Evolutionary conservation across 495 filamentous ascomycete genomes (phyloP).

Genomic region (Sabuloglossum arenarium): DNA sequence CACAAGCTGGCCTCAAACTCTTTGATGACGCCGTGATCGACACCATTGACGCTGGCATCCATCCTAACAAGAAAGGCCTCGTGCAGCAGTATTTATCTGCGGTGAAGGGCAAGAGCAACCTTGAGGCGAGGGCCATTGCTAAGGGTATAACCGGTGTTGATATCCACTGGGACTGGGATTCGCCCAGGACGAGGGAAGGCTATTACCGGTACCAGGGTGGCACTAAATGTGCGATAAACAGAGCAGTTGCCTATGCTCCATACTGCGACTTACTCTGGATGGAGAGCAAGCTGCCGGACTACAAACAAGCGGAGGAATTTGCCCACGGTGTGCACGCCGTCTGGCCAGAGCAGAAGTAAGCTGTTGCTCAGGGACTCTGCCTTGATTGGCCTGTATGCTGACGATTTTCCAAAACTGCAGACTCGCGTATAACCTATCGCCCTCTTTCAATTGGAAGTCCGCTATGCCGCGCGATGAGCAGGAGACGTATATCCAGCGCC

Average conservation of each 20-base stretch:
- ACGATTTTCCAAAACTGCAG: conserved; percentile 17
- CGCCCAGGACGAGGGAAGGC: conserved; percentile 75
- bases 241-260: conserved; percentile 79
- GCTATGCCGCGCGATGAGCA: conserved; percentile 88
- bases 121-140: conserved; percentile 65
- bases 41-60: conserved; percentile 43
- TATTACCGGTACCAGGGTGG: conserved; percentile 86
- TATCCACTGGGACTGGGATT: conserved; percentile 84
- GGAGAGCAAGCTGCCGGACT: conserved; percentile 95
- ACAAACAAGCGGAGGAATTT: conserved; percentile 79
- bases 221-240: conserved; percentile 78
- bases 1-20: conserved; percentile 68
- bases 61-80: conserved; percentile 45
- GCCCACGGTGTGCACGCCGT: conserved; percentile 84
- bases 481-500: conserved; percentile 87
- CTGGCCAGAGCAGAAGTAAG: conserved; percentile 90
- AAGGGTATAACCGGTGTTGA: conserved; percentile 63
- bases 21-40: conserved; percentile 81
- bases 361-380: not conserved
- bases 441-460: conserved; percentile 98
- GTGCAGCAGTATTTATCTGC: conserved; percentile 39
- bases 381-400: not conserved
- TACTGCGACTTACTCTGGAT: conserved; percentile 97
- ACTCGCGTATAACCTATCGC: conserved; percentile 91
- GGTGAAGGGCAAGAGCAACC: conserved; percentile 66